phyloP scores from a whole-genome alignment of 148 eudicot species.

The Diospyros kaki region DNA sequence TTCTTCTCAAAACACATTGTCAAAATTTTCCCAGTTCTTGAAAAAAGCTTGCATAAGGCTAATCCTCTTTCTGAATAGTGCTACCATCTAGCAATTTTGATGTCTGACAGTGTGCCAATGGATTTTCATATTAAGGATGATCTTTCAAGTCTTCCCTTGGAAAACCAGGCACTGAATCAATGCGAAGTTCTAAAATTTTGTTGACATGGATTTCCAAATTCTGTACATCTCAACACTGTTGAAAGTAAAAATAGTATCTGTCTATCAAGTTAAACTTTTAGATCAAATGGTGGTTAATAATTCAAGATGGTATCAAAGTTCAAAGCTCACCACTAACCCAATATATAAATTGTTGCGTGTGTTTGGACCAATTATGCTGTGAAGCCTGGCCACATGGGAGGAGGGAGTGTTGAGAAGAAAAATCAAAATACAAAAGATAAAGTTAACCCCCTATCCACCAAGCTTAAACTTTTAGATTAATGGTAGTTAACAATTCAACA shows the following conservation, averaged over 20 bases:
- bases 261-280: too few species aligned
- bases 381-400: too few species aligned
- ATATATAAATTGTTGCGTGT: too few species aligned
- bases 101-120: not conserved
- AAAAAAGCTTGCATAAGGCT: not conserved
- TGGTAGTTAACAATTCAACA: too few species aligned
- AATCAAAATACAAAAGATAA: too few species aligned
- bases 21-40: not conserved
- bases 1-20: not conserved
- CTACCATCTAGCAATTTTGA: not conserved
- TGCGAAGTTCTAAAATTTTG: not conserved
- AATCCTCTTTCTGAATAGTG: not conserved
- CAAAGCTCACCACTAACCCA: too few species aligned
- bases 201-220: not conserved
- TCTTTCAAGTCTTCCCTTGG: not conserved
- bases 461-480: too few species aligned
- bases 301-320: too few species aligned
- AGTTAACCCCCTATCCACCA: too few species aligned
- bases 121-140: not conserved
- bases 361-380: too few species aligned
- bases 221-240: not conserved
- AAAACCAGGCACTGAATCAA: not conserved
- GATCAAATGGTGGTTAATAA: too few species aligned
- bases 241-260: not conserved
- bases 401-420: too few species aligned